Conservation (phyloP, 768 basidiomycete genomes). For the Austroboletus festivus region DNA sequence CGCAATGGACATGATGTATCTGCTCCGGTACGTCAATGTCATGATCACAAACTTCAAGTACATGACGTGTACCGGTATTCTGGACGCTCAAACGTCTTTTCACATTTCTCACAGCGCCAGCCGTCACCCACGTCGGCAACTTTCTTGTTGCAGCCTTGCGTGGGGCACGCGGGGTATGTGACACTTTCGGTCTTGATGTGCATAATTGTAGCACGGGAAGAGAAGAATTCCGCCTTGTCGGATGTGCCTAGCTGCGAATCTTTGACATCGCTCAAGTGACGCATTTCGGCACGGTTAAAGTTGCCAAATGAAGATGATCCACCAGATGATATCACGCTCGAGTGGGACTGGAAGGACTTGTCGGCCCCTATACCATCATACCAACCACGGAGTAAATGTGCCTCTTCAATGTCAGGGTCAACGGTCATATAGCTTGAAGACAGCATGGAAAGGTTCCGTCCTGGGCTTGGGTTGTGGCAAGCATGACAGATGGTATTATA, state of each 20-base stretch:
- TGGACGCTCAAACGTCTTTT: conserved; percentile 63
- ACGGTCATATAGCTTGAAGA: conserved; percentile 78
- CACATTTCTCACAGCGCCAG: conserved; percentile 97
- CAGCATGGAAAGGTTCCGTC: conserved; percentile 81
- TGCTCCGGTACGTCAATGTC: conserved; percentile 24
- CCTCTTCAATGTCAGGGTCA: conserved; percentile 90
- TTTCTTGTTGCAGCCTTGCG: conserved; percentile 84
- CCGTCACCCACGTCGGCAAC: conserved; percentile 61
- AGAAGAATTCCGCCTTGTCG: conserved; percentile 81
- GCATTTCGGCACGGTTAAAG: conserved; percentile 72
- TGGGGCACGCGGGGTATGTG: conserved; percentile 86
- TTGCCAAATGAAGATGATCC: conserved; percentile 35
- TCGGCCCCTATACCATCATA: conserved; percentile 70
- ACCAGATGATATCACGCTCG: conserved; percentile 39
- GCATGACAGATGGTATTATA: background rate
- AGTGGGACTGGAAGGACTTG: conserved; percentile 70
- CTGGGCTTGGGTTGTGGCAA: conserved; percentile 35
- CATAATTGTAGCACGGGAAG: conserved; percentile 76
- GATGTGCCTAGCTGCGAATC: conserved; percentile 69
- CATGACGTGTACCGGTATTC: conserved; percentile 66
- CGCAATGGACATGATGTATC: conserved; percentile 81
- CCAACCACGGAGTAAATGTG: conserved; percentile 87
- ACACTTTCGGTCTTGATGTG: conserved; percentile 83
- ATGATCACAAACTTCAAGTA: background rate
- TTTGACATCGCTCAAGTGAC: conserved; percentile 74